These are phyloP conservation scores for Amanita phalloides DNA, from an alignment of 768 basidiomycete species.

Conservation along the genomic window DNA sequence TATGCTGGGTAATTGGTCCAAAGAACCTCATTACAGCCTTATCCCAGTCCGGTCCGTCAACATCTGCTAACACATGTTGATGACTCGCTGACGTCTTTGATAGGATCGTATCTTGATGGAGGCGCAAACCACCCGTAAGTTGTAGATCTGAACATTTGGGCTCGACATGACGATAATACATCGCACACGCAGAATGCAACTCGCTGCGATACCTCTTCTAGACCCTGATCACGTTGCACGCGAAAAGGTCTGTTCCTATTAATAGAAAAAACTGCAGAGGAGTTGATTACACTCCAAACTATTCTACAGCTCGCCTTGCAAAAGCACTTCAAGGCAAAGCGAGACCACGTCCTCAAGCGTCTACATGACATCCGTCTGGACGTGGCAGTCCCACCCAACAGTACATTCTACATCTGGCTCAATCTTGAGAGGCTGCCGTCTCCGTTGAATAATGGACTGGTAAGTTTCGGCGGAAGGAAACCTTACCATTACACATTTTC, in stretches of 20 bases:
- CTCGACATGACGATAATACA: background rate
- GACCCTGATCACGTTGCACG: constrained; percentile 53
- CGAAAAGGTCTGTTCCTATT: constrained; percentile 44
- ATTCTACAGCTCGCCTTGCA: constrained; percentile 58
- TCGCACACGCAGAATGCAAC: constrained; percentile 48
- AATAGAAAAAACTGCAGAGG: background rate
- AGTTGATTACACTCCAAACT: background rate
- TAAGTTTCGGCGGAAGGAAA: constrained; percentile 16
- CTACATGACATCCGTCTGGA: constrained; percentile 69
- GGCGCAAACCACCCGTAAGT: constrained; percentile 88
- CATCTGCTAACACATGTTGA: background rate
- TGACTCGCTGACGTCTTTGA: background rate
- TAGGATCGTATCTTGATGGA: constrained; percentile 86
- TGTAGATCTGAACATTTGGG: background rate
- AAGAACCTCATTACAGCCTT: constrained; percentile 82
- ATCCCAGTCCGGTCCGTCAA: constrained; percentile 67
- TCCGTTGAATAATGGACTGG: constrained; percentile 83
- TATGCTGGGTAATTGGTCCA: constrained; percentile 91
- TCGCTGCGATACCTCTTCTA: constrained; percentile 79
- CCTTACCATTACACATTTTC: background rate
- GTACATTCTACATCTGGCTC: constrained; percentile 95
- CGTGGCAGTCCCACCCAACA: constrained; percentile 63
- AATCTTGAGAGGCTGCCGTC: constrained; percentile 69
- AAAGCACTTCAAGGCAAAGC: constrained; percentile 83
- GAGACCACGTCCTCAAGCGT: constrained; percentile 82